Evolutionary conservation across 176 grass and related monocot genomes (phyloP).

Genomic region (Melocanna baccifera): DNA sequence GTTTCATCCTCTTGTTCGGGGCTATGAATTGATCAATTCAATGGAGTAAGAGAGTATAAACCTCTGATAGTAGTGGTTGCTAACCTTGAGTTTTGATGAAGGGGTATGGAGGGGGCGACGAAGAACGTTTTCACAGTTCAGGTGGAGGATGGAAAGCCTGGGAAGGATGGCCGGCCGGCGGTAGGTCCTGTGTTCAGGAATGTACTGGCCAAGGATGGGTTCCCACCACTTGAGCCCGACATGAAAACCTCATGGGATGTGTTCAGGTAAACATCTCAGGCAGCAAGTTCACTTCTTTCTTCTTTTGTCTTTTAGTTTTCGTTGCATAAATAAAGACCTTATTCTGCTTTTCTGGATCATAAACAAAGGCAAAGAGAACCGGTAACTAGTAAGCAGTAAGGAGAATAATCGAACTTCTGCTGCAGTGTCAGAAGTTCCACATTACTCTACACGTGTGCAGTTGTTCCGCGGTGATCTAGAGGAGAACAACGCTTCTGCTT

Average conservation of each 20-base stretch:
- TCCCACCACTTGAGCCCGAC: constrained; percentile 48
- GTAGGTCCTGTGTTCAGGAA: constrained; percentile 77
- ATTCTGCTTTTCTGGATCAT: background rate
- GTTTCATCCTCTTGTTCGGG: background rate
- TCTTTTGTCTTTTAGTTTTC: background rate
- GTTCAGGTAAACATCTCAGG: constrained; percentile 65
- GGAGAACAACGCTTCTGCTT: background rate
- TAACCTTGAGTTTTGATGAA: constrained; percentile 20
- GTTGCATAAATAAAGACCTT: background rate
- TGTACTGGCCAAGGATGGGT: constrained; percentile 71
- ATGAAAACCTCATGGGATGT: constrained; percentile 94
- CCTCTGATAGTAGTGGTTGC: background rate
- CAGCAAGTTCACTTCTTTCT: background rate
- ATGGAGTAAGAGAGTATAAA: background rate
- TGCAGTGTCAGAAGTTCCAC: background rate
- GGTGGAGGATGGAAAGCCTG: constrained; percentile 60
- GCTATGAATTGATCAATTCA: background rate
- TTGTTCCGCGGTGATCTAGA: background rate
- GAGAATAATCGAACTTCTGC: background rate
- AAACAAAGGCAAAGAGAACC: background rate
- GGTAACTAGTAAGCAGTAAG: background rate
- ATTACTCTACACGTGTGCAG: background rate
- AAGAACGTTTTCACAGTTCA: constrained; percentile 57
- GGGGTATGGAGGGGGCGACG: constrained; percentile 34
- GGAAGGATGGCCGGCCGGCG: constrained; percentile 63